Evolutionary conservation across 2,329 filamentous ascomycete species (phyloP), one percentile per base, ranked within the genome.

Genomic region (Fusarium brachygibbosum): DNA sequence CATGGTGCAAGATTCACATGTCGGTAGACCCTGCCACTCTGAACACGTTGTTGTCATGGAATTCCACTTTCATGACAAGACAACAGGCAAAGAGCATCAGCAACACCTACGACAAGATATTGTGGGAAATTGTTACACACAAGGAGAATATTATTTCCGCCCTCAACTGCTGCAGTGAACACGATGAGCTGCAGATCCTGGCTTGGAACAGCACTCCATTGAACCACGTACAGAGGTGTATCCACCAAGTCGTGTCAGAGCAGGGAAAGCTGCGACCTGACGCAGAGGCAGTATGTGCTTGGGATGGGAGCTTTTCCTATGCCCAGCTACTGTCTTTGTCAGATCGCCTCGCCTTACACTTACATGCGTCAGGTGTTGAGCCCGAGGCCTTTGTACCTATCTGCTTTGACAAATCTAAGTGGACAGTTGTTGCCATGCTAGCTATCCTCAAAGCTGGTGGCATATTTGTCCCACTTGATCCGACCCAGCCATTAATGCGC

Each of bases 151-250:
- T 77, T 5, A 72, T 86, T 41, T 81, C 78, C 41, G 72, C 82
- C 17, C 75, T 86, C 44, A 79, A 84, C 71, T 78, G 81, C 9
- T 85, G 87, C 69, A 86, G 81, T 19, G 81, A 85, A 56, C 78
- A 81, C 13, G 86, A 88, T 68, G 81, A 83, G 69, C 78, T 80
- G 4, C 84, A 87, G 66, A 81, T 88, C 19, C 67, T 83, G 25
- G 32, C 12, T 4, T 74, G 67, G 67, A 73, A 74, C 35, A 57
- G 25, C 35, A 63, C 23, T 17, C 40, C 65, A 3, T 4, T 37
- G 56, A 74, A 51, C 52, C 40, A 68, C 34, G 68, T 73, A 5
- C 82, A 77, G 64, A 80, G 69, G 32, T 82, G 80, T 56, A 82
- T 83, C 73, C 82, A 84, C 48, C 78, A 83, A 32, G 69, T 80